Percentiles rank a stretch among this genome's conserved stretches.
Conservation (phyloP, 1,139 yeast species). For the Taphrina communis region DNA sequence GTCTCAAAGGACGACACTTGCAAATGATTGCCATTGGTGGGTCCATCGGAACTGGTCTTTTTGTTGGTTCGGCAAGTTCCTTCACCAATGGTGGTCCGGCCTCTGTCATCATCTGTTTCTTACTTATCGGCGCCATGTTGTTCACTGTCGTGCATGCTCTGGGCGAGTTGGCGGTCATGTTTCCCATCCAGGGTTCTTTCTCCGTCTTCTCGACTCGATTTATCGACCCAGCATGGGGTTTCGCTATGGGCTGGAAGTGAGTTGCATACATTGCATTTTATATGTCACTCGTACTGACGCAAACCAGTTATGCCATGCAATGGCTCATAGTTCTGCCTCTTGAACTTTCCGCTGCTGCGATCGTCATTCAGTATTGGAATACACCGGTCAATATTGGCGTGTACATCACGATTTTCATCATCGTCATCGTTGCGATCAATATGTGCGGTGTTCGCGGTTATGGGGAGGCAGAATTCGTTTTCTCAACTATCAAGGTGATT, state of each 20-base stretch:
- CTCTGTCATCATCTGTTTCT: constrained; percentile 64
- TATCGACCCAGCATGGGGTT: constrained; percentile 70
- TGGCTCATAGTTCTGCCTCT: constrained; percentile 80
- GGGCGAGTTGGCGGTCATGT: constrained; percentile 67
- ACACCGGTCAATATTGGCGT: constrained; percentile 60
- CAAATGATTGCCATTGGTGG: constrained; percentile 69
- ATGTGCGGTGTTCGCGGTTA: constrained; percentile 75
- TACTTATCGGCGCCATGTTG: constrained; percentile 55
- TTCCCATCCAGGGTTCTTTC: constrained; percentile 68
- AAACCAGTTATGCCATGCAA: constrained; percentile 55
- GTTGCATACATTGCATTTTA: constrained; percentile 56
- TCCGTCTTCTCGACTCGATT: constrained; percentile 63
- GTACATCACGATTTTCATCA: constrained; percentile 68
- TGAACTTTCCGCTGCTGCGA: constrained; percentile 79
- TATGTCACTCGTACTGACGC: constrained; percentile 1
- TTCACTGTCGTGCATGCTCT: constrained; percentile 64
- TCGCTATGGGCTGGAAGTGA: constrained; percentile 75
- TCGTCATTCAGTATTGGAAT: constrained; percentile 73
- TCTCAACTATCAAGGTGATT: constrained; percentile 65
- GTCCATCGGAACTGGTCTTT: constrained; percentile 66
- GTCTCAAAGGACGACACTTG: constrained; percentile 57
- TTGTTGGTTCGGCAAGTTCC: constrained; percentile 69
- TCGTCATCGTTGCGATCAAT: constrained; percentile 62
- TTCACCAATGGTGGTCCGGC: constrained; percentile 69
- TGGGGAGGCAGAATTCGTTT: constrained; percentile 76